Percentiles rank a stretch among this genome's conserved stretches.
phyloP scores from a whole-genome alignment of 2,329 filamentous ascomycete genomes.

The Pyrenophora tritici-repentis region DNA sequence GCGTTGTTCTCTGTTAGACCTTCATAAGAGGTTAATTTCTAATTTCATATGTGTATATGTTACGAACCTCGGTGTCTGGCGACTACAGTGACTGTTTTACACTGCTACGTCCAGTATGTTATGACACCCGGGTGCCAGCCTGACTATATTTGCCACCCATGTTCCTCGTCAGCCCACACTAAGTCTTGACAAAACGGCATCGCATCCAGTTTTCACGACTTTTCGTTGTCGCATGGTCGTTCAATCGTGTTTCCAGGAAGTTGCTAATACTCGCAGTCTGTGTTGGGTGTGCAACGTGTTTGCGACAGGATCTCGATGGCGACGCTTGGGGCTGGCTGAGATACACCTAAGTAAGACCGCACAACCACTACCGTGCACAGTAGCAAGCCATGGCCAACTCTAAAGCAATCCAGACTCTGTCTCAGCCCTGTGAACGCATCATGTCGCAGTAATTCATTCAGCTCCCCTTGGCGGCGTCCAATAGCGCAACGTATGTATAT shows the following conservation, averaged over 20 bases:
- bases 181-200: rapidly evolving
- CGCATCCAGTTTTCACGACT: background rate
- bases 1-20: conserved; percentile 6
- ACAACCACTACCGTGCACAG: background rate
- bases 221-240: background rate
- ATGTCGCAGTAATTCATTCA: background rate
- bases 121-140: too few relatives aligned
- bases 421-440: background rate
- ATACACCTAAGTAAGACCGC: background rate
- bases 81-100: too few relatives aligned
- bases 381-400: background rate
- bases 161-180: background rate
- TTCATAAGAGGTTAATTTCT: conserved; percentile 9
- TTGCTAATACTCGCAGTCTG: background rate
- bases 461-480: background rate
- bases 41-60: conserved; percentile 8
- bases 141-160: too few relatives aligned
- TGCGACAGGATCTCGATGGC: background rate
- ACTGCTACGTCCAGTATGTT: too few relatives aligned
- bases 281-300: background rate
- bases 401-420: background rate
- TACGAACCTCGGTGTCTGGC: conserved; percentile 2
- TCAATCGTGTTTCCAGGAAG: background rate
- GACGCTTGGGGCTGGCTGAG: background rate
- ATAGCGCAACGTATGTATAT: too few relatives aligned